Conservation (phyloP, 495 filamentous ascomycete genomes). For the Margaritispora aquatica region DNA sequence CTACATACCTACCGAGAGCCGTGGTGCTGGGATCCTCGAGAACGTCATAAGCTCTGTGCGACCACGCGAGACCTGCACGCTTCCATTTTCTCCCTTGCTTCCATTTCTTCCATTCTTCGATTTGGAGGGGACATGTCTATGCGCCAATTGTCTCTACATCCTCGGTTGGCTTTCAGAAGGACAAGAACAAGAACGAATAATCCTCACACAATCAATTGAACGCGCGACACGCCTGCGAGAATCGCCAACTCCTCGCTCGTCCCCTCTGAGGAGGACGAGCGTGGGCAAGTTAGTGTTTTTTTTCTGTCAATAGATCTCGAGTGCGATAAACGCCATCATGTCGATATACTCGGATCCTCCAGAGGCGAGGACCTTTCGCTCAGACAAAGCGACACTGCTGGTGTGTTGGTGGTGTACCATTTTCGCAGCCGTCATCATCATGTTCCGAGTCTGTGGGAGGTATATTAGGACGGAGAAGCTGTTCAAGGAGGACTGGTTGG, state of each 20-base stretch:
- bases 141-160: not conserved
- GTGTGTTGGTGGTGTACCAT: conserved; percentile 92
- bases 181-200: not conserved
- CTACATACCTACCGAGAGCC: not conserved
- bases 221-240: conserved; percentile 8
- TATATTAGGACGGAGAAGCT: conserved; percentile 75
- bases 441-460: conserved; percentile 68
- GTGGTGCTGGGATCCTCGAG: not conserved
- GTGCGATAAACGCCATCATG: conserved; percentile 29
- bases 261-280: conserved; percentile 53
- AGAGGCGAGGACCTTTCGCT: conserved; percentile 41
- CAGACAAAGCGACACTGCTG: conserved; percentile 73
- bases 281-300: too few relatives aligned
- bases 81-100: not conserved
- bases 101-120: not conserved
- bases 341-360: conserved; percentile 54
- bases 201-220: not conserved
- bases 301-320: conserved; percentile 37
- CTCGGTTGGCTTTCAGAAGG: not conserved
- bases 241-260: conserved; percentile 37
- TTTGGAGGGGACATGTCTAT: conserved; percentile 15
- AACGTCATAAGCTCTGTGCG: conserved; percentile 17
- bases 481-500: conserved; percentile 83
- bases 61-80: conserved; percentile 13
- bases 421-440: conserved; percentile 75